phyloP scores from a whole-genome alignment of 1,139 yeast genomes.

The Zygosaccharomyces sapae region DNA sequence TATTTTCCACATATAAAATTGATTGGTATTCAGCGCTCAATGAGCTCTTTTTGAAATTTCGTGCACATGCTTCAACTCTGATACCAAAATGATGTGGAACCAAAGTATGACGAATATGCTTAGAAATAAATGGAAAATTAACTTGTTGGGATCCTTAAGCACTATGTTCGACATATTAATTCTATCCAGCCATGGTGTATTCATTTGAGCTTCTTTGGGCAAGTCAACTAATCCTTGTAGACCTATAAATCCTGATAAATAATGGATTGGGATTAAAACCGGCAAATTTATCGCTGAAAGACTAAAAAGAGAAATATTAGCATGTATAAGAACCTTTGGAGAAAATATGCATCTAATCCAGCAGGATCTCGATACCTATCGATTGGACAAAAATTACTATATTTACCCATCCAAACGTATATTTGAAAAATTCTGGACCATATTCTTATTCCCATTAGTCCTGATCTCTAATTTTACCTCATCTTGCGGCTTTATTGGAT shows the following conservation, averaged over 20 bases:
- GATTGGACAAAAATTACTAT: constrained; percentile 32
- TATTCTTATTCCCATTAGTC: not conserved
- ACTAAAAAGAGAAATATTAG: constrained; percentile 47
- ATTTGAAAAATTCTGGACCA: not conserved
- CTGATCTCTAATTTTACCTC: not conserved
- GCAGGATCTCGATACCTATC: constrained; percentile 42
- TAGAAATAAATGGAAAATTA: constrained; percentile 54
- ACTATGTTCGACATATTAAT: constrained; percentile 62
- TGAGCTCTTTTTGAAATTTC: constrained; percentile 34
- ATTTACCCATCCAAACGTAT: constrained; percentile 16
- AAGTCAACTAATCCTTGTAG: constrained; percentile 21
- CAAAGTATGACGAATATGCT: constrained; percentile 47
- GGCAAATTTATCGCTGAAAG: constrained; percentile 51
- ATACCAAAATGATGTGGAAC: constrained; percentile 50
- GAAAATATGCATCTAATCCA: constrained; percentile 66
- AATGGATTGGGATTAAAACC: constrained; percentile 55
- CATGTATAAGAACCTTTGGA: constrained; percentile 51
- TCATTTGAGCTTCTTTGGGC: constrained; percentile 19
- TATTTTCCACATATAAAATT: constrained; percentile 48
- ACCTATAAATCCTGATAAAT: constrained; percentile 39
- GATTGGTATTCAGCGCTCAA: constrained; percentile 32
- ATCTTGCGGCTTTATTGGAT: constrained; percentile 33
- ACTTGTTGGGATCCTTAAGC: constrained; percentile 41
- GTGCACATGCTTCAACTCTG: constrained; percentile 47
- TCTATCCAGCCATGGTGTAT: constrained; percentile 48